These are phyloP conservation scores for Neltuma alba DNA, from an alignment of 306 rosid species.

Conservation along the genomic window DNA sequence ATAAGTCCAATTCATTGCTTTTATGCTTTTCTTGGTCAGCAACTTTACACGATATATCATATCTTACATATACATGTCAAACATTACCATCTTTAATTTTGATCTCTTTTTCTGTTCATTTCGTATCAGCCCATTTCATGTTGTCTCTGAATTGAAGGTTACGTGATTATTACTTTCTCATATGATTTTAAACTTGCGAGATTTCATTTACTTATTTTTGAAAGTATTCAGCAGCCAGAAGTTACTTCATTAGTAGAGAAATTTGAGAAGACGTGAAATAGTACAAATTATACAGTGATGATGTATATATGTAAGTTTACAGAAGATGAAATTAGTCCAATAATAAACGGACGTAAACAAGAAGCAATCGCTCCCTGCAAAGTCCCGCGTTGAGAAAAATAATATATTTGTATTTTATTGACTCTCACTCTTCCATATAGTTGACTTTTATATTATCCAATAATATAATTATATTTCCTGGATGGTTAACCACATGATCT, in stretches of 20 bases:
- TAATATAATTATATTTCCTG: background rate
- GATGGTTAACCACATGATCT: constrained; percentile 28
- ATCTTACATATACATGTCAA: background rate
- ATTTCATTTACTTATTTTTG: background rate
- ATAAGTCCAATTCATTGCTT: constrained; percentile 28
- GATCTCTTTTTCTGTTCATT: constrained; percentile 5
- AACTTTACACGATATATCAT: background rate
- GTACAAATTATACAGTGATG: background rate
- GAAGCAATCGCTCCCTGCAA: background rate
- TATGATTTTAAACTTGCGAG: background rate
- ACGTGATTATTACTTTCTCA: too few relatives aligned
- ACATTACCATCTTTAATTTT: background rate
- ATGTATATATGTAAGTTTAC: too few relatives aligned
- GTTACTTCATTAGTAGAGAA: too few relatives aligned
- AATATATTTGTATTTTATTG: background rate
- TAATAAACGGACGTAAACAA: background rate
- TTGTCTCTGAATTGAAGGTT: background rate
- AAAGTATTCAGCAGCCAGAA: background rate
- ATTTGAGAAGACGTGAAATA: background rate
- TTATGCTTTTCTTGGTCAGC: constrained; percentile 8
- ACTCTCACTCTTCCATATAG: background rate
- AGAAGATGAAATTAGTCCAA: background rate
- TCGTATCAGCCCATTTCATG: background rate
- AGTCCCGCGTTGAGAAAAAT: background rate
- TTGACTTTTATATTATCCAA: constrained; percentile 11